Percentiles rank a stretch among this genome's conserved stretches.
Conservation (phyloP, 805 yeast genomes). For the Debaryomyces prosopidis region DNA sequence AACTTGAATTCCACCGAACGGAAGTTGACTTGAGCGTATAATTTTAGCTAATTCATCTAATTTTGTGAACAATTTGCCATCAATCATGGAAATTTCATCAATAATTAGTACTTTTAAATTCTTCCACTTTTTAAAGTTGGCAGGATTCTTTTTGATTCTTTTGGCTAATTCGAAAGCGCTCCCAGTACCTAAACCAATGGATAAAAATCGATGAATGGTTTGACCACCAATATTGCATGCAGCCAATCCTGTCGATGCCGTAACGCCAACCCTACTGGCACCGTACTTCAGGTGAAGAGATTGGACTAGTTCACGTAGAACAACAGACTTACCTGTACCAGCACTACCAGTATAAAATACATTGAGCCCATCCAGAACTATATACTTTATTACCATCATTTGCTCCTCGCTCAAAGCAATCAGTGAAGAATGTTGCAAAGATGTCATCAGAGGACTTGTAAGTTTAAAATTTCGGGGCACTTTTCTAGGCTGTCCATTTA, state of each 20-base stretch:
- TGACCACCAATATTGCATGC: conserved; percentile 92
- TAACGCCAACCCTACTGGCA: conserved; percentile 64
- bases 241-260: conserved; percentile 96
- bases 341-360: conserved; percentile 83
- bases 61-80: conserved; percentile 73
- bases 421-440: conserved; percentile 5
- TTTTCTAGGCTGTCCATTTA: conserved; percentile 22
- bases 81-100: conserved; percentile 95
- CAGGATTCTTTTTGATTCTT: conserved; percentile 48
- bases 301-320: conserved; percentile 62
- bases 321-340: conserved; percentile 83
- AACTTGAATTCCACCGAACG: conserved; percentile 94
- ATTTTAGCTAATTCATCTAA: conserved; percentile 67
- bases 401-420: conserved; percentile 41
- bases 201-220: conserved; percentile 83
- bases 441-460: conserved; percentile 2
- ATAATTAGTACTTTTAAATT: conserved; percentile 69
- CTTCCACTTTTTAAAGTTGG: conserved; percentile 59
- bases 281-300: conserved; percentile 47
- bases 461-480: conserved; percentile 13
- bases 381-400: conserved; percentile 46
- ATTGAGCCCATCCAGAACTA: conserved; percentile 50
- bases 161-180: conserved; percentile 45
- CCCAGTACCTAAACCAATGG: conserved; percentile 77
- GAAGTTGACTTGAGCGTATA: conserved; percentile 51